Evolutionary conservation across 2,329 filamentous ascomycete species (phyloP).

Genomic region (Parastagonospora avenae): DNA sequence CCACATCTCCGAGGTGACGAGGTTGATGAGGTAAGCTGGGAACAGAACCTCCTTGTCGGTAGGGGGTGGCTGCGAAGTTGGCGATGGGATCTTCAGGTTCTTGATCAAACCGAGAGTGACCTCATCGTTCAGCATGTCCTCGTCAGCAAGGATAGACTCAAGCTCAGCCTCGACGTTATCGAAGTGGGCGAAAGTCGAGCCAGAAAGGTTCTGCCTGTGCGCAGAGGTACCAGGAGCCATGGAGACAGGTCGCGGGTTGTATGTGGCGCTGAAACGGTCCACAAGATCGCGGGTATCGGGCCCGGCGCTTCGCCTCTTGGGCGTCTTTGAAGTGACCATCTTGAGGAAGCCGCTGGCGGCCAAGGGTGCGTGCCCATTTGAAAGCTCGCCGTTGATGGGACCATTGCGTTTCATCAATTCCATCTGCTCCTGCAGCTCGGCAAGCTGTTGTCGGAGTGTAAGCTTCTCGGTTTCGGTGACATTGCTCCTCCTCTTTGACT

Average conservation of each 20-base stretch:
- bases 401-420: slow-evolving; percentile 81
- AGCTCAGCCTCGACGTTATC: slow-evolving; percentile 96
- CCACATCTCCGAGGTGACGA: slow-evolving; percentile 99
- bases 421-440: slow-evolving; percentile 89
- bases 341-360: slow-evolving; percentile 83
- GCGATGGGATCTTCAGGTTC: slow-evolving; percentile 93
- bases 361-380: slow-evolving; percentile 64
- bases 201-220: slow-evolving; percentile 73
- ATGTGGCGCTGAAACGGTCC: slow-evolving; percentile 88
- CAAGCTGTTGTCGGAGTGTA: slow-evolving; percentile 83
- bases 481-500: slow-evolving; percentile 73
- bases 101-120: slow-evolving; percentile 94
- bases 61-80: slow-evolving; percentile 82
- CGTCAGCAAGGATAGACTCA: slow-evolving; percentile 89
- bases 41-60: slow-evolving; percentile 99
- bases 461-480: slow-evolving; percentile 84
- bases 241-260: slow-evolving; percentile 93
- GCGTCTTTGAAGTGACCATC: slow-evolving; percentile 94
- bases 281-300: slow-evolving; percentile 76
- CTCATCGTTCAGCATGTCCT: slow-evolving; percentile 95
- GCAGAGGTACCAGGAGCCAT: slow-evolving; percentile 77
- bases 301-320: slow-evolving; percentile 90
- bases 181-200: slow-evolving; percentile 77
- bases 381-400: slow-evolving; percentile 71
- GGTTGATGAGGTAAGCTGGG: slow-evolving; percentile 97